Percentiles rank a stretch among this genome's conserved stretches.
Conservation (phyloP, 352 stramenopile species). For the Pythium dissimile region DNA sequence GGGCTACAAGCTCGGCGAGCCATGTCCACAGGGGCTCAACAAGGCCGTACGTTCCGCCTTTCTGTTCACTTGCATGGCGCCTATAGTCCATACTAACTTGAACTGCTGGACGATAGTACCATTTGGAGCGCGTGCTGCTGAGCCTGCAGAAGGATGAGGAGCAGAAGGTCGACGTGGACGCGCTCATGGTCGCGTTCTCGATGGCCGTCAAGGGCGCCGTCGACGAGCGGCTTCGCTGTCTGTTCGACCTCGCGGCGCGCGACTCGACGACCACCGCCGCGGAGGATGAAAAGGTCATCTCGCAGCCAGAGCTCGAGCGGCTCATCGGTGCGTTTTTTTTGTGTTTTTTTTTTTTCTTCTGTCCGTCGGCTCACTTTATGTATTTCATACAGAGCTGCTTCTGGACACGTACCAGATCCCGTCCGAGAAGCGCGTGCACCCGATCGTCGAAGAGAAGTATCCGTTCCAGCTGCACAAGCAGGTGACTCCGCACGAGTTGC, state of each 20-base stretch:
- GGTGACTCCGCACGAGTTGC: slow-evolving; percentile 32
- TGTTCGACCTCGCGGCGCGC: slow-evolving; percentile 67
- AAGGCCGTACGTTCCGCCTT: slow-evolving; percentile 38
- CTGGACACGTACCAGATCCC: slow-evolving; percentile 80
- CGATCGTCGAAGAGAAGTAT: slow-evolving; percentile 62
- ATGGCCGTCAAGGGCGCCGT: slow-evolving; percentile 74
- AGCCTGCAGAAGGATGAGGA: slow-evolving; percentile 54
- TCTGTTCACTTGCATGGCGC: not conserved
- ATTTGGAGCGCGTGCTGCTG: slow-evolving; percentile 73
- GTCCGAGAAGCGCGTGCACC: slow-evolving; percentile 79
- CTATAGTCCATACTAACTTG: too few species aligned
- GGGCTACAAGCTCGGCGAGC: slow-evolving; percentile 60
- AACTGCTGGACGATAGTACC: too few species aligned
- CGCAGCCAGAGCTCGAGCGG: slow-evolving; percentile 53
- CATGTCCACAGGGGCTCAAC: slow-evolving; percentile 51
- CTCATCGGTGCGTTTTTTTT: slow-evolving; percentile 31
- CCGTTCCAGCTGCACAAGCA: slow-evolving; percentile 75
- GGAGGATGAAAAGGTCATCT: slow-evolving; percentile 44
- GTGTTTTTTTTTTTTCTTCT: not conserved
- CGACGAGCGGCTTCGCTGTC: slow-evolving; percentile 62
- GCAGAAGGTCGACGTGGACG: slow-evolving; percentile 63
- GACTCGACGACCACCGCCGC: slow-evolving; percentile 25
- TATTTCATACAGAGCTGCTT: slow-evolving; percentile 37
- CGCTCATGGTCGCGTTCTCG: slow-evolving; percentile 77
- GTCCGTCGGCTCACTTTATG: not conserved